Base-by-base conservation (phyloP, 75 land plant genomes). In the Picea sitchensis region DNA sequence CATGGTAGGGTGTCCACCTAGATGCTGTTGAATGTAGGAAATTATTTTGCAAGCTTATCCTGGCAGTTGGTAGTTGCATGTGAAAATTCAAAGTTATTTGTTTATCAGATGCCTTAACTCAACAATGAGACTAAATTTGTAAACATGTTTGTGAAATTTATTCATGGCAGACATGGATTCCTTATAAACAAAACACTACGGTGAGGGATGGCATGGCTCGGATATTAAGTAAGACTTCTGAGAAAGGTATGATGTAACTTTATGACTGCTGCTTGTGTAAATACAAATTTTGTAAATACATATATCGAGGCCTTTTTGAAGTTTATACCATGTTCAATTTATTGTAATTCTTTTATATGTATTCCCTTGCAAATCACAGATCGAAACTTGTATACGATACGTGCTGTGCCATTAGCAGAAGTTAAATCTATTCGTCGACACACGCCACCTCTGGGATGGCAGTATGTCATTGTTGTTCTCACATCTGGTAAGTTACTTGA, bases 381-480 rank as follows among this genome's bases (percentile, higher is more conserved):
- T 83, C 88, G 90, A 80, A 93, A 86, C 81, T 83, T 97, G 78
- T 97, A 95, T 80, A 93, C 93, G 7, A 97, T 97, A 51, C 86
- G 90, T 74, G 91, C 91, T 21, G 85, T 94, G 73, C 86, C 96
- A 32, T 77, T 97, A 26, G 83, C 91, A 56, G 95, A 95, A 56
- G 84, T 97, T 31, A 87, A 90, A 67, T 97, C 99, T 14, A 91
- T 97, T 63, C 93, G 99, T 20, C 82, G 98, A 47, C 95, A 95
- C 77, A 91, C 91, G 73, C 98, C 99, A 30, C 69, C 95, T 18
- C 67, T 96, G 77, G 99, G 99, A 17, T 96, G 95, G 99, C 99
- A 96, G 78, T 96, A 91, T 79, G 79, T 96, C 17, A 96, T 96
- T 77, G 89, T 96, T 76, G 95, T 96, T 34, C 79, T 96, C 58